Evolutionary conservation across 1,139 yeast genomes (phyloP).

Genomic region (Hansenula lynferdii): DNA sequence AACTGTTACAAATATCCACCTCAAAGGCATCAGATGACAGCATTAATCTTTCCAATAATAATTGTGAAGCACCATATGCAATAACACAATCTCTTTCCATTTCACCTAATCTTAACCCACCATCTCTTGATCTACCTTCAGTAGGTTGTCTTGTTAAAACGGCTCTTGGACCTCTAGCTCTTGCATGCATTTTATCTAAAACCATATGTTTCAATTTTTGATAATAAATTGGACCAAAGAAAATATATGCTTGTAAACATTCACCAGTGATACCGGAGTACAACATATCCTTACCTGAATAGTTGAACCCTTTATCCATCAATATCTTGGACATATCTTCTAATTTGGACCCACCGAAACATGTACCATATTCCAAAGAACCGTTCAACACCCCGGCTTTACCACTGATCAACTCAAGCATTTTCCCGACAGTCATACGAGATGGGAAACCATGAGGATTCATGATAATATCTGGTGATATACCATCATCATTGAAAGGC

Average conservation of each 20-base stretch:
- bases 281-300: conserved; percentile 96
- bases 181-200: conserved; percentile 97
- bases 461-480: conserved; percentile 94
- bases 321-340: conserved; percentile 94
- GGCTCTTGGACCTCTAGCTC: conserved; percentile 99
- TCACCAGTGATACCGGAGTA: conserved; percentile 99
- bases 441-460: conserved; percentile 99
- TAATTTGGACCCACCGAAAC: conserved; percentile 94
- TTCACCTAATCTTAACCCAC: conserved; percentile 98
- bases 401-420: conserved; percentile 95
- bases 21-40: conserved; percentile 96
- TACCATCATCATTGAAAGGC: conserved; percentile 90
- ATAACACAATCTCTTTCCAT: conserved; percentile 99
- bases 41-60: conserved; percentile 92
- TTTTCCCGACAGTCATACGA: conserved; percentile 99
- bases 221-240: conserved; percentile 97
- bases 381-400: conserved; percentile 97
- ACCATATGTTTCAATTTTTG: conserved; percentile 99
- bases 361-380: conserved; percentile 89
- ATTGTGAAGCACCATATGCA: conserved; percentile 98
- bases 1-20: conserved; percentile 87
- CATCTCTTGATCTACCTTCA: conserved; percentile 98
- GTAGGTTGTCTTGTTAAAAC: conserved; percentile 98
- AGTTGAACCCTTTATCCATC: conserved; percentile 87
- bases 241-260: conserved; percentile 92